Base-by-base conservation (phyloP, 495 filamentous ascomycete species). In the Cercophora scortea region DNA sequence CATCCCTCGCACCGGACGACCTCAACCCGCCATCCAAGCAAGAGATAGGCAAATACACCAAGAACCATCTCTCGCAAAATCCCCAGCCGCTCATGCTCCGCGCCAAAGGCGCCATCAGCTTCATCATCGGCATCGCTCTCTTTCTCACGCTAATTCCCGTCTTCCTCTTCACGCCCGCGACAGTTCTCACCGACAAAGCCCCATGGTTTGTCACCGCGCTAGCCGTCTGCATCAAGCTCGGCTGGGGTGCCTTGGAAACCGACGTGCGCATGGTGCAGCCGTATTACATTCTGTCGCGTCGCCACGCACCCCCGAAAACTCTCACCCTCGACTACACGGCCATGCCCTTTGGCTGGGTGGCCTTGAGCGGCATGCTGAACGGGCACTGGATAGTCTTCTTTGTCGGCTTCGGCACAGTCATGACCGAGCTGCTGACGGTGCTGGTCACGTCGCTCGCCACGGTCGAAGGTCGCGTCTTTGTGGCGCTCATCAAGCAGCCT, bases 251-350 rank as follows among this genome's bases (percentile, higher is more conserved):
- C 16, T 72, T 89, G n/a, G 86, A 89, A 53, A 83, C 76, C 46
- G 79, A 82, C 48, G 72, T 89, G 43, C 79, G 86, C 48, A 83
- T 89, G 77, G 77, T 87, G 54, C 84, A 89, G 61, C 86, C 86
- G 5, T 89, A 85, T 59, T 87, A 83, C 65, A 77, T 84, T 55
- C 75, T 89, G 9, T 81, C 77, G 4, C 66, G 70, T 34, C 77
- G 86, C 1, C 78, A 85, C 55, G 84, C 85, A 3, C 78, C 77
- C 0, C 70, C 82, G 13, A 75, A 73, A 39, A 82, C 79, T 17
- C 74, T 89, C 1, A 83, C 81, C 0, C 75, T 89, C 0, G 86
- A 89, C 63, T 89, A 88, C 52, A 85, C 82, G 0, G 81, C 81
- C 32, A 81, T 83, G 53, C 79, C 85, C 17, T 85, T 85, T 49